A percentile compares a stretch with the other conserved stretches of the same genome.
phyloP scores from a whole-genome alignment of 1,284 basidiomycete species.

The Stereum hirsutum region DNA sequence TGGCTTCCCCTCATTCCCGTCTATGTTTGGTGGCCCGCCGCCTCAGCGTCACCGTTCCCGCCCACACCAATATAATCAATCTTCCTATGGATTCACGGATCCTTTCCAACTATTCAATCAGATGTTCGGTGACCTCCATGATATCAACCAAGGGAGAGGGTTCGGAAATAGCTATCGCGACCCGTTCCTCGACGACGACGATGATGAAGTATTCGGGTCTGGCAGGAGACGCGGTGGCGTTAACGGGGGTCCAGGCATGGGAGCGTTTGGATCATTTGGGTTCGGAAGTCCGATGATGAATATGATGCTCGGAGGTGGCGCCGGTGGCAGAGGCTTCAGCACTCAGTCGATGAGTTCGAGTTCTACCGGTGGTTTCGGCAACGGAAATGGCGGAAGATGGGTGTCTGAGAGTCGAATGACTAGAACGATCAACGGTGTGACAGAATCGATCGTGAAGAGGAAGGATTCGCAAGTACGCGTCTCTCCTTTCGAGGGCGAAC shows the following conservation, averaged over 20 bases:
- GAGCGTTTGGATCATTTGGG: slow-evolving; percentile 6
- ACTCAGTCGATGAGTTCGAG: slow-evolving; percentile 14
- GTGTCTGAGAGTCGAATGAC: slow-evolving; percentile 43
- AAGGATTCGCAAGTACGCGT: slow-evolving; percentile 43
- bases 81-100: slow-evolving; percentile 59
- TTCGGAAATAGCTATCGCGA: slow-evolving; percentile 8
- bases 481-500: slow-evolving; percentile 11
- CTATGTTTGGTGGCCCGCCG: slow-evolving; percentile 13
- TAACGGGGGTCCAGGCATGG: slow-evolving; percentile 7
- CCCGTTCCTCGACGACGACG: too few species aligned
- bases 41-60: slow-evolving; percentile 5
- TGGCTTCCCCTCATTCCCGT: slow-evolving; percentile 15
- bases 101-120: slow-evolving; percentile 65
- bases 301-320: slow-evolving; percentile 10
- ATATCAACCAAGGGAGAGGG: slow-evolving; percentile 14
- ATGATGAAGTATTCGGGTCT: too few species aligned
- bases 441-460: slow-evolving; percentile 46
- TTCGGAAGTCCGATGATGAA: slow-evolving; percentile 9
- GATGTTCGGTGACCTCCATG: slow-evolving; percentile 45
- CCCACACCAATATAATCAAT: too few species aligned
- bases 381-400: slow-evolving; percentile 28
- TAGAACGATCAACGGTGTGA: slow-evolving; percentile 54
- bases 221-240: too few species aligned
- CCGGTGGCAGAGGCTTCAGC: slow-evolving; percentile 6
- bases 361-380: slow-evolving; percentile 12